Base-by-base conservation (phyloP, 805 yeast species). In the Schwanniomyces vanrijiae region DNA sequence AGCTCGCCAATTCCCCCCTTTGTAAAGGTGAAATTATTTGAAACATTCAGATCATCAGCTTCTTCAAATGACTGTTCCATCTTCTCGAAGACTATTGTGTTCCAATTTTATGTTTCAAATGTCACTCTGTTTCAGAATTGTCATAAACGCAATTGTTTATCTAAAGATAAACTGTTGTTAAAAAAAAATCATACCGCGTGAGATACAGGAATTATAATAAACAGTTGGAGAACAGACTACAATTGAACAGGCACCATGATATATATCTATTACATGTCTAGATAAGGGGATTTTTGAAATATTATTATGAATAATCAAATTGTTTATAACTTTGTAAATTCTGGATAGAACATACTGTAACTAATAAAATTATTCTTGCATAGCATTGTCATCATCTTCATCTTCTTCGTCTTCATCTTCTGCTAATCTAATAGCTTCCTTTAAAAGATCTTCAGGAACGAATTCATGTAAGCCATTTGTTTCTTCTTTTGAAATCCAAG, bases 361-460 rank as follows among this genome's bases (percentile, higher is more conserved):
- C 9, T 31, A 14, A 37, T 20, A 20, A 33, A 18, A 11, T 20
- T 21, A 37, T 37, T 37, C 39, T 37, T 37, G 39, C 25, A 37
- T 37, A 14, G 22, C 25, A 21, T 19, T 21, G 5, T 37, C 39
- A 54, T 82, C 86, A 31, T 81, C 86, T 20, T 82, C 86, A 3
- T 82, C 90, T n/a, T 83, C 94, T 10, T 84, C 88, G 13, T 84
- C 85, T 50, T 88, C 96, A 45, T 83, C 87, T 67, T 87, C 85
- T 4, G 98, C 98, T 53, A 76, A 82, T 60, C 82, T 81, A 58
- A 83, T 82, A 14, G 98, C 99, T 66, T 88, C 96, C 43, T 82
- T 82, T 45, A 90, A 74, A 53, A 92, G 67, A 14, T 82, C 92
- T 37, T 80, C 83, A 20, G 96, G 96, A 37, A 94, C 88, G 55